These are phyloP conservation scores for Apiospora saccharicola DNA, from an alignment of 2,329 filamentous ascomycete species.

Conservation along the genomic window DNA sequence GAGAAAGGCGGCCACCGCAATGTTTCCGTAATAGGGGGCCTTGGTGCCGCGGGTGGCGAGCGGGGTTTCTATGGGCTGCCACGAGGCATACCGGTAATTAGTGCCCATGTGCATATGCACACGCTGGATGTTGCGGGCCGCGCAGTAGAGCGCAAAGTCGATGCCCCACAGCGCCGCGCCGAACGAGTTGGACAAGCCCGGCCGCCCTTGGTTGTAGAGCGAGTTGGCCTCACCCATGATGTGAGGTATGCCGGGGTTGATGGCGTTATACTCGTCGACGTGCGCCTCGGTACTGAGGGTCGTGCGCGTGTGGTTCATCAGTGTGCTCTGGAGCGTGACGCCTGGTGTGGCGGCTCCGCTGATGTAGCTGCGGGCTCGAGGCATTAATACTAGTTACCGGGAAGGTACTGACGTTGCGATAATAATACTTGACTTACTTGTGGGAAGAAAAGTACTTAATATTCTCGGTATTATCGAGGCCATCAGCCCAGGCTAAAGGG, in stretches of 20 bases:
- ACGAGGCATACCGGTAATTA: constrained; percentile 66
- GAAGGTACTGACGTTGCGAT: neutral
- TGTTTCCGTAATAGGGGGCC: constrained; percentile 69
- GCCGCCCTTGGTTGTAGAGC: constrained; percentile 67
- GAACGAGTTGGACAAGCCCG: constrained; percentile 69
- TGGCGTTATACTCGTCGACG: constrained; percentile 52
- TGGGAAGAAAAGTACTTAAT: constrained; percentile 64
- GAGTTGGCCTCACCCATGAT: constrained; percentile 70
- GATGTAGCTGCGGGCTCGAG: constrained; percentile 60
- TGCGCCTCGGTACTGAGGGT: constrained; percentile 56
- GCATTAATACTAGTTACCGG: neutral
- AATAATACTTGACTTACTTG: constrained; percentile 53
- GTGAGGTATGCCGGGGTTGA: constrained; percentile 55
- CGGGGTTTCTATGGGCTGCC: constrained; percentile 65
- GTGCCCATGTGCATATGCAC: constrained; percentile 72
- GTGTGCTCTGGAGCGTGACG: constrained; percentile 66
- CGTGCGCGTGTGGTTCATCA: constrained; percentile 69
- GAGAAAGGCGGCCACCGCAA: constrained; percentile 64
- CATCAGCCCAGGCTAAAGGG: constrained; percentile 58
- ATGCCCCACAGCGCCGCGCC: constrained; percentile 71
- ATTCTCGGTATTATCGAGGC: constrained; percentile 55
- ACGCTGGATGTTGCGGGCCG: constrained; percentile 61
- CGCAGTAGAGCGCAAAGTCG: constrained; percentile 67
- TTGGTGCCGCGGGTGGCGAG: constrained; percentile 63
- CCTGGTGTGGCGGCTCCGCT: constrained; percentile 64